phyloP scores from a whole-genome alignment of 177 flowering plant genomes.

The Tripterygium wilfordii region DNA sequence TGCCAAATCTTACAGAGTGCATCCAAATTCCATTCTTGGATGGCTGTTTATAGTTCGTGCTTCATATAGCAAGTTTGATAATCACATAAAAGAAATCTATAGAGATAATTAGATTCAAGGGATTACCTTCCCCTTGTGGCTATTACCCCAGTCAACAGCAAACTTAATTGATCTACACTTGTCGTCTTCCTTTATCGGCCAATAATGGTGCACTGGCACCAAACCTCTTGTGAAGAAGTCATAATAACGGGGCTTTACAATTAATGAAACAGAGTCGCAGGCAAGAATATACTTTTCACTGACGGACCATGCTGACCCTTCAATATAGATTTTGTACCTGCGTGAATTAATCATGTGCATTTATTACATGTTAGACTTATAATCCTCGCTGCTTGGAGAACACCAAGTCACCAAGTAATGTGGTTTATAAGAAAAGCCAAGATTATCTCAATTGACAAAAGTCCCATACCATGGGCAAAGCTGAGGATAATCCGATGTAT shows the following conservation, averaged over 20 bases:
- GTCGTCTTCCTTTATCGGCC: constrained; percentile 53
- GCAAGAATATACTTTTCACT: constrained; percentile 70
- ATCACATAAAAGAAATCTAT: not conserved
- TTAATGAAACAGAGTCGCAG: constrained; percentile 52
- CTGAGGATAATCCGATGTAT: no score
- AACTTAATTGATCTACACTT: constrained; percentile 63
- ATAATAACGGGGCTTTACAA: constrained; percentile 52
- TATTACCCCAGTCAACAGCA: constrained; percentile 69
- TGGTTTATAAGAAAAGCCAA: no score
- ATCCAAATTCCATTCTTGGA: no score
- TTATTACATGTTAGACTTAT: no score
- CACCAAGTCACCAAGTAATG: no score
- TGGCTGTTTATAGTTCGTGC: no score
- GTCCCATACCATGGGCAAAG: no score
- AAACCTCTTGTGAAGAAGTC: constrained; percentile 66
- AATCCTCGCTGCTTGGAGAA: no score
- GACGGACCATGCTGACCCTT: constrained; percentile 77
- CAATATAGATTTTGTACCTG: constrained; percentile 67
- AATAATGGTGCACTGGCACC: constrained; percentile 53
- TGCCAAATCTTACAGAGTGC: no score
- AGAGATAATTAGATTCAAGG: not conserved
- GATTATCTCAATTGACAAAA: no score
- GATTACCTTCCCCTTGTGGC: constrained; percentile 41
- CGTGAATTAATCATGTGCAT: no score
- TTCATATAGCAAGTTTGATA: no score